Conservation (phyloP, 768 basidiomycete genomes). For the Leucogyrophana mollusca region DNA sequence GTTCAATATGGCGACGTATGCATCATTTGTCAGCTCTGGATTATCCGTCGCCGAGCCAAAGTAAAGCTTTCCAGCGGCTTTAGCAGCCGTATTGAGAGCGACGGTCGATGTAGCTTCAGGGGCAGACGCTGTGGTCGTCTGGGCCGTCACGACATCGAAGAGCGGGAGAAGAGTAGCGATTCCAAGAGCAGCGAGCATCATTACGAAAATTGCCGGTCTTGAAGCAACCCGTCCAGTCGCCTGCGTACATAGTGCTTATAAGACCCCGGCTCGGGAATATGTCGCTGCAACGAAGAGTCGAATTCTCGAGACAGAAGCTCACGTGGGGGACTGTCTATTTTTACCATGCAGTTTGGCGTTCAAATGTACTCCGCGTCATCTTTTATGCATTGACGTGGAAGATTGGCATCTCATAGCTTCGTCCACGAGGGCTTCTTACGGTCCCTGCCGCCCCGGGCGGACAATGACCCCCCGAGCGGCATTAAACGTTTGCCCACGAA, state of each 20-base stretch:
- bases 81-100: constrained; percentile 35
- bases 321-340: too few species aligned
- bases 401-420: too few species aligned
- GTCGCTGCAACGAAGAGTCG: neutral
- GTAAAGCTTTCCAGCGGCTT: constrained; percentile 41
- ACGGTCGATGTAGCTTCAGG: constrained; percentile 36
- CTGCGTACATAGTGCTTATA: too few species aligned
- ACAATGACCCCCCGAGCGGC: too few species aligned
- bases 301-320: too few species aligned
- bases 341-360: too few species aligned
- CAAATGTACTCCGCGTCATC: too few species aligned
- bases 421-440: too few species aligned
- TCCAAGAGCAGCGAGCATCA: neutral
- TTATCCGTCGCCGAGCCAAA: constrained; percentile 51
- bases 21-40: constrained; percentile 38
- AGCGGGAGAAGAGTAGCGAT: neutral
- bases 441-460: too few species aligned
- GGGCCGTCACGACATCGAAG: neutral
- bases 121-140: constrained; percentile 1
- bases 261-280: neutral
- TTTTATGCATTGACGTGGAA: too few species aligned
- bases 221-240: neutral
- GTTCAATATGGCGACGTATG: constrained; percentile 37
- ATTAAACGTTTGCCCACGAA: too few species aligned
- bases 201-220: neutral